phyloP scores from a whole-genome alignment of 2,329 filamentous ascomycete species.

The Gnomoniopsis sp. region DNA sequence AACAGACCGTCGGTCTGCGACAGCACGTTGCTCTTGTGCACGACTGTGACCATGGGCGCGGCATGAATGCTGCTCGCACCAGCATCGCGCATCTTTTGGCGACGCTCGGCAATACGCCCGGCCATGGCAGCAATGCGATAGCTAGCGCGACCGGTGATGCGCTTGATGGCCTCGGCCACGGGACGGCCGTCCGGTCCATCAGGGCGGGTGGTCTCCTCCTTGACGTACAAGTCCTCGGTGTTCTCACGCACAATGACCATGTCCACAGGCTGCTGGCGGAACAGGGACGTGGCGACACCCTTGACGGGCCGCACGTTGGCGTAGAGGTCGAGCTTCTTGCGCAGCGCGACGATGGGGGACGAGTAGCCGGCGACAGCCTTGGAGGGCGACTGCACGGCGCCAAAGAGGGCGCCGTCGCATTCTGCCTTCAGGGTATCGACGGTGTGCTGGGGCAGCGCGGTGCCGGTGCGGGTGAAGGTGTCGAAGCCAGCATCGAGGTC shows the following conservation, averaged over 20 bases:
- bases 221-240: conserved; percentile 97
- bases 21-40: conserved; percentile 97
- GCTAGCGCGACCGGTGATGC: conserved; percentile 83
- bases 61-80: conserved; percentile 60
- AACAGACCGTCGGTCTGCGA: conserved; percentile 96
- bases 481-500: conserved; percentile 92
- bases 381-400: conserved; percentile 89
- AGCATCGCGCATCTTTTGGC: conserved; percentile 72
- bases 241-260: conserved; percentile 99
- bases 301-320: conserved; percentile 98
- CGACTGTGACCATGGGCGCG: conserved; percentile 82
- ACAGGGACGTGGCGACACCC: conserved; percentile 61
- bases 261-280: conserved; percentile 63
- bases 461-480: conserved; percentile 86
- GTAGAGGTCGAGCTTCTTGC: conserved; percentile 92
- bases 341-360: conserved; percentile 91
- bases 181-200: conserved; percentile 66
- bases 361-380: conserved; percentile 92
- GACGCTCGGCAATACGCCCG: conserved; percentile 85
- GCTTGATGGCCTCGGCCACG: conserved; percentile 96
- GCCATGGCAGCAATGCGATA: conserved; percentile 89
- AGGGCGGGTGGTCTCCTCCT: conserved; percentile 85
- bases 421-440: conserved; percentile 84
- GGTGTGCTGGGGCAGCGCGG: conserved; percentile 84
- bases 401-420: conserved; percentile 95